Evolutionary conservation across 768 basidiomycete species (phyloP).

Genomic region (Pleurotus giganteus): DNA sequence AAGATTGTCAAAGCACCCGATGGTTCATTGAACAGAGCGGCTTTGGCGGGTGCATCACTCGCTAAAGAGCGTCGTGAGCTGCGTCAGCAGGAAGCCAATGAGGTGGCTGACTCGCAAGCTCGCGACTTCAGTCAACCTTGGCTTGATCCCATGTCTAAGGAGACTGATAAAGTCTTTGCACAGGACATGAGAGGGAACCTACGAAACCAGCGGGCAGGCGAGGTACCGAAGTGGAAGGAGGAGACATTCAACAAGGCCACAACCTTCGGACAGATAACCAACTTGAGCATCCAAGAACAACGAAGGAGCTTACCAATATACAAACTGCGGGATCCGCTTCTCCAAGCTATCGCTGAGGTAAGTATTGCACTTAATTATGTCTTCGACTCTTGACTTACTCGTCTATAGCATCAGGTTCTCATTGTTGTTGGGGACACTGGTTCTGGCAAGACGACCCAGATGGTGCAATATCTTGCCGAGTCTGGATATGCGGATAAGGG

Average conservation of each 20-base stretch:
- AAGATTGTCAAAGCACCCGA: conserved; percentile 99
- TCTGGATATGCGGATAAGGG: conserved; percentile 88
- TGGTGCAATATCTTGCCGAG: conserved; percentile 98
- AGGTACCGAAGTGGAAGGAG: conserved; percentile 89
- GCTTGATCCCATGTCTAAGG: conserved; percentile 97
- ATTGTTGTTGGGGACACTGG: conserved; percentile 99
- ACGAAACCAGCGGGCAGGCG: conserved; percentile 78
- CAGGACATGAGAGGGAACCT: conserved; percentile 85
- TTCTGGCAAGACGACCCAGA: conserved; percentile 98
- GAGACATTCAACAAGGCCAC: conserved; percentile 93
- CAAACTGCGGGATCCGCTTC: conserved; percentile 86
- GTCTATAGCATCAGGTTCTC: conserved; percentile 84
- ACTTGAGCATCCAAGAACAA: conserved; percentile 90
- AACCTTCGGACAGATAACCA: conserved; percentile 92
- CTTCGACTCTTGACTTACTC: conserved; percentile 16
- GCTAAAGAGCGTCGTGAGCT: conserved; percentile 95
- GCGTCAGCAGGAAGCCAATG: conserved; percentile 91
- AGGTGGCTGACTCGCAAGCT: conserved; percentile 90
- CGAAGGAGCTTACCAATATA: conserved; percentile 89
- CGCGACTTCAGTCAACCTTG: conserved; percentile 95
- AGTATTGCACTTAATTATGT: conserved; percentile 23
- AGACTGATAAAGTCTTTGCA: conserved; percentile 84
- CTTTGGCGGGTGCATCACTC: conserved; percentile 87
- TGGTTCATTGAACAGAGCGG: conserved; percentile 94
- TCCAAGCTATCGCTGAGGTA: conserved; percentile 90